Evolutionary conservation across 75 land plant genomes (phyloP), one percentile per base, ranked within the genome.

Genomic region (Cryptomeria japonica): DNA sequence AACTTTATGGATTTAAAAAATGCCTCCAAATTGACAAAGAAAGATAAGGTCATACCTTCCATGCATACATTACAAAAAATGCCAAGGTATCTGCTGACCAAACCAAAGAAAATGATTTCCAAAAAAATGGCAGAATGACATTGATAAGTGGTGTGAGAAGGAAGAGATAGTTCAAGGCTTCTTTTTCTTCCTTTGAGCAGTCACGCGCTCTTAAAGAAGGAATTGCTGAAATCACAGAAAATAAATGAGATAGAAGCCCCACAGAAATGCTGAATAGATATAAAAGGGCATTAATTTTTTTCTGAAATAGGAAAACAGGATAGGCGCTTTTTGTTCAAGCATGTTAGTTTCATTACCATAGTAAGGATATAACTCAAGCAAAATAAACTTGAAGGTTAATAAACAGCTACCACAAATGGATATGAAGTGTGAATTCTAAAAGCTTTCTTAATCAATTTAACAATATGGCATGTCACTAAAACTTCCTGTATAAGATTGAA

Each of bases 121-220:
- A 94, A 47, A 95, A 91, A 77, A 98, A 92, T 19, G 99, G 99
- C 11, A 98, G 94, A 75, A 93, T 80, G 15, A 98, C 96, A 80
- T 98, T 98, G 88, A 97, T 87, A 13, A 98, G 90, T 44, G 99
- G 99, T 72, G 96, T 83, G 13, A 92, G 88, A 46, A 98, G 90
- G 87, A 98, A 98, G 39, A 98, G 96, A 88, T 98, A 98, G 90
- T 98, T 98, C 87, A 98, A 87, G 79, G 99, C 98, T 90, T 98
- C 99, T 82, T 98, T 98, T 87, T 98, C 99, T 44, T 97, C 97
- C 84, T 92, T 95, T 39, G 99, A 94, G 88, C 99, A 98, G 88
- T 98, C 99, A 70, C 99, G 93, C 8, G 99, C 99, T 87, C 99
- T 90, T 72, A 98, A 94, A 19, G 99, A 97, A 41, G 99, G 99